These are phyloP conservation scores for Nemania sp. DNA, from an alignment of 2,329 filamentous ascomycete species.

Conservation along the genomic window DNA sequence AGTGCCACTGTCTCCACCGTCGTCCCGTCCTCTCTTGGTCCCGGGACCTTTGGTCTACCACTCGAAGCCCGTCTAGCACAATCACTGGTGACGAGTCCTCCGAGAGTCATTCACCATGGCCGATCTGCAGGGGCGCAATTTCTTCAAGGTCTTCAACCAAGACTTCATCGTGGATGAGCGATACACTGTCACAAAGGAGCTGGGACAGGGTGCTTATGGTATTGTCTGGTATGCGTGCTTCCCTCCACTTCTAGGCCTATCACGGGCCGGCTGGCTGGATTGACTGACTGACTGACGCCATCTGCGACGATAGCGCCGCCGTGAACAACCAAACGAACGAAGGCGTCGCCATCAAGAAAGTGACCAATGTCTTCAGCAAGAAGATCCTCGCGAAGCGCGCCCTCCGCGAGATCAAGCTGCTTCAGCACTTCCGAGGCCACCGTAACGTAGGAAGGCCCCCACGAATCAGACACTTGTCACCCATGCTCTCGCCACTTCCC, in stretches of 20 bases:
- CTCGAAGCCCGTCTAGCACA: background rate
- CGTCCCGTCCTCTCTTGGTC: background rate
- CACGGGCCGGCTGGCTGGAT: background rate
- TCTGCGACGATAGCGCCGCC: constrained; percentile 68
- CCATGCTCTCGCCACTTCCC: background rate
- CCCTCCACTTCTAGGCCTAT: background rate
- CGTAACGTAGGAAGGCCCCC: constrained; percentile 67
- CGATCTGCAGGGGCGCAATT: constrained; percentile 61
- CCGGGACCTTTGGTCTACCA: background rate
- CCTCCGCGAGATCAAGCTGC: constrained; percentile 95
- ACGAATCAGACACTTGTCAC: background rate
- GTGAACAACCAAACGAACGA: constrained; percentile 89
- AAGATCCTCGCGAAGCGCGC: constrained; percentile 99
- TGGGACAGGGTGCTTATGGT: constrained; percentile 96
- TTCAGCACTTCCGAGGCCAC: constrained; percentile 94
- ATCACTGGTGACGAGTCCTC: background rate
- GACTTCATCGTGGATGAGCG: constrained; percentile 98
- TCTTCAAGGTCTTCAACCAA: constrained; percentile 99
- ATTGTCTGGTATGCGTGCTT: constrained; percentile 81
- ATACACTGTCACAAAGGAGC: constrained; percentile 98
- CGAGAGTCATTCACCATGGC: constrained; percentile 32
- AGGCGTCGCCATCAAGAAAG: constrained; percentile 98
- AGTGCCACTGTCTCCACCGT: background rate
- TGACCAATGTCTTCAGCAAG: constrained; percentile 99
- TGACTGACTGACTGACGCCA: constrained; percentile 12